phyloP scores from a whole-genome alignment of 306 rosid species.

The Hippophae rhamnoides region DNA sequence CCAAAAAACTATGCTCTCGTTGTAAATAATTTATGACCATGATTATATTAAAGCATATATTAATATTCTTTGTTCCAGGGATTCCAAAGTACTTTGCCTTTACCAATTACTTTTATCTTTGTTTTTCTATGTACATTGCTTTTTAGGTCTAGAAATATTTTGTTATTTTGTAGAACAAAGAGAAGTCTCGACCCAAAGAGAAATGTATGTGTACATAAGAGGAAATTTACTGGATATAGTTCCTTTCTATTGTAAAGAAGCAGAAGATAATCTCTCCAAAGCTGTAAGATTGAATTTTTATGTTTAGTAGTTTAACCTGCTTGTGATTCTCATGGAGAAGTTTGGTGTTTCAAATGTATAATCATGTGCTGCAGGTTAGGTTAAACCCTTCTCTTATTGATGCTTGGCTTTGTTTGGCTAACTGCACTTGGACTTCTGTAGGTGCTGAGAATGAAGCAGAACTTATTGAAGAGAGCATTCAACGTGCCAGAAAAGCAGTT shows the following conservation, averaged over 20 bases:
- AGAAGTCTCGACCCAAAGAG: constrained; percentile 56
- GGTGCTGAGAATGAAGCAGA: constrained; percentile 76
- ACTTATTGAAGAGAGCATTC: constrained; percentile 91
- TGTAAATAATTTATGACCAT: not conserved
- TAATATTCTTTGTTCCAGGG: not conserved
- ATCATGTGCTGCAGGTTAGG: constrained; percentile 60
- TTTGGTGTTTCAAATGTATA: constrained; percentile 12
- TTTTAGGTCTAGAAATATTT: not conserved
- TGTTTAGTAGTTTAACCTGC: constrained; percentile 5
- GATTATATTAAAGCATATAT: not conserved
- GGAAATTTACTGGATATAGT: constrained; percentile 74
- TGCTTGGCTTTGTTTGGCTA: constrained; percentile 95
- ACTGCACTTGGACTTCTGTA: constrained; percentile 73
- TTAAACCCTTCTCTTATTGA: constrained; percentile 88
- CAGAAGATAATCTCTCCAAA: constrained; percentile 91
- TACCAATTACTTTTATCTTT: not conserved
- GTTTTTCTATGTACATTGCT: not conserved
- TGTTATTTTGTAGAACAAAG: constrained; percentile 46
- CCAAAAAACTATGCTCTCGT: not conserved
- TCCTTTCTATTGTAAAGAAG: constrained; percentile 74
- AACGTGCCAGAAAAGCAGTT: constrained; percentile 70
- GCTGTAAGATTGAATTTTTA: constrained; percentile 37
- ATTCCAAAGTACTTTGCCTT: not conserved
- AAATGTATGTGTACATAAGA: constrained; percentile 60
- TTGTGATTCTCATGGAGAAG: constrained; percentile 19